These are phyloP conservation scores for Magnusiomyces magnusii DNA, from an alignment of 1,139 yeast genomes.

Conservation along the genomic window DNA sequence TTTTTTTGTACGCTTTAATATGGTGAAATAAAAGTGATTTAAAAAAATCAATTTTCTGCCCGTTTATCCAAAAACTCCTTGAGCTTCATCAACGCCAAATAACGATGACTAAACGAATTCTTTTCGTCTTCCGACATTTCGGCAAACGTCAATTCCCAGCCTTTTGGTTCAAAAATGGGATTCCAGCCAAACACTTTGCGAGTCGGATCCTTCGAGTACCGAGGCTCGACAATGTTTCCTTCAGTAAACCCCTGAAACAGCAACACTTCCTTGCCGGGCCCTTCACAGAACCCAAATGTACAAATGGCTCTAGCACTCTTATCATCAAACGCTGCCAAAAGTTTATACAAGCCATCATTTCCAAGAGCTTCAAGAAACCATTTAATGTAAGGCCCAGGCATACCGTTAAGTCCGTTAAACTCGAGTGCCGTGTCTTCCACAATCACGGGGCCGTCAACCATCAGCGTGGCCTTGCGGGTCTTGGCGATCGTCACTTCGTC, in stretches of 20 bases:
- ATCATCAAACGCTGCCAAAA: slow-evolving; percentile 74
- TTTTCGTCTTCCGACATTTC: slow-evolving; percentile 74
- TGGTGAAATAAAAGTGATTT: too few species aligned
- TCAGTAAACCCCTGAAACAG: slow-evolving; percentile 80
- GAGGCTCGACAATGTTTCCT: slow-evolving; percentile 67
- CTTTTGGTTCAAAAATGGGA: slow-evolving; percentile 75
- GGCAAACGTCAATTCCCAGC: slow-evolving; percentile 64
- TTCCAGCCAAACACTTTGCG: slow-evolving; percentile 91
- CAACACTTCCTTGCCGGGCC: slow-evolving; percentile 62
- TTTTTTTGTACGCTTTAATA: too few species aligned
- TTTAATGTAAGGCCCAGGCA: slow-evolving; percentile 91
- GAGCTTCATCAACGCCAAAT: slow-evolving; percentile 67
- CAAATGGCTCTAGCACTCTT: slow-evolving; percentile 85
- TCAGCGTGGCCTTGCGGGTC: slow-evolving; percentile 65
- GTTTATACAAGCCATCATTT: slow-evolving; percentile 60
- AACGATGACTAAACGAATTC: slow-evolving; percentile 81
- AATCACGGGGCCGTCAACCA: slow-evolving; percentile 64
- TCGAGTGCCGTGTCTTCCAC: slow-evolving; percentile 95
- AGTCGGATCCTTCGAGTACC: slow-evolving; percentile 40
- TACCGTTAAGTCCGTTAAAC: slow-evolving; percentile 67
- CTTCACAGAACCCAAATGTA: slow-evolving; percentile 86
- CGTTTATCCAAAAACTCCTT: slow-evolving; percentile 43
- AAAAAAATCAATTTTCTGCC: too few species aligned
- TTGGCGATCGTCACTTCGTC: slow-evolving; percentile 77
- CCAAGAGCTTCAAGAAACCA: slow-evolving; percentile 81